phyloP scores from a whole-genome alignment of 768 basidiomycete genomes.

The Lenzites betulinus region DNA sequence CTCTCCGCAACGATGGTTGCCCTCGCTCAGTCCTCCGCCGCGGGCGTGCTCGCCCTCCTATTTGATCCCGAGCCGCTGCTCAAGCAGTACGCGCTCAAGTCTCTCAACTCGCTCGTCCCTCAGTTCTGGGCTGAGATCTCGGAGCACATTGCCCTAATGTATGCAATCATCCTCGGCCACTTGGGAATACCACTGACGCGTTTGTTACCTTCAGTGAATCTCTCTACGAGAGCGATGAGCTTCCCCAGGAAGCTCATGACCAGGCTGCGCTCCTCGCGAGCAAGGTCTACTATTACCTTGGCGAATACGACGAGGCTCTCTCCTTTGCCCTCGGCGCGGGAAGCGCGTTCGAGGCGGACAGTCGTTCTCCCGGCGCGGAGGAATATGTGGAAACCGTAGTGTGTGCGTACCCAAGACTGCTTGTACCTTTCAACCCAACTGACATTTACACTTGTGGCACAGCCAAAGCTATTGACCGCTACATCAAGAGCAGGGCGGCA shows the following conservation, averaged over 20 bases:
- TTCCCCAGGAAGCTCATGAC: conserved; percentile 73
- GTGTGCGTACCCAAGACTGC: conserved; percentile 57
- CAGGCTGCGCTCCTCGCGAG: conserved; percentile 91
- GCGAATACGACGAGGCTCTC: conserved; percentile 93
- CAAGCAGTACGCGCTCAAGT: conserved; percentile 88
- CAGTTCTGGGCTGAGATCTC: conserved; percentile 99
- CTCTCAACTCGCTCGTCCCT: conserved; percentile 81
- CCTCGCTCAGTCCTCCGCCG: conserved; percentile 78
- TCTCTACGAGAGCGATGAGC: conserved; percentile 80
- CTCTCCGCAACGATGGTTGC: conserved; percentile 53
- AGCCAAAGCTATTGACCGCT: conserved; percentile 97
- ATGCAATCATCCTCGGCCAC: conserved; percentile 35
- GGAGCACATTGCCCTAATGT: conserved; percentile 91
- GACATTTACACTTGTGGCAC: not conserved
- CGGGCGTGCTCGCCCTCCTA: conserved; percentile 89
- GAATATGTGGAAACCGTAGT: conserved; percentile 96
- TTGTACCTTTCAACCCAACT: not conserved
- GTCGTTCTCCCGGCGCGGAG: conserved; percentile 59
- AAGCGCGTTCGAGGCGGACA: conserved; percentile 78
- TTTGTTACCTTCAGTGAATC: conserved; percentile 64
- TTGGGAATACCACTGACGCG: conserved; percentile 6
- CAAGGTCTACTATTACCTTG: conserved; percentile 97
- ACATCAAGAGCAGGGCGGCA: conserved; percentile 69
- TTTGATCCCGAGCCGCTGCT: conserved; percentile 86
- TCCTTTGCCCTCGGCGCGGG: conserved; percentile 94